Evolutionary conservation across 1,284 basidiomycete species (phyloP).

Genomic region (Kwoniella shivajii): DNA sequence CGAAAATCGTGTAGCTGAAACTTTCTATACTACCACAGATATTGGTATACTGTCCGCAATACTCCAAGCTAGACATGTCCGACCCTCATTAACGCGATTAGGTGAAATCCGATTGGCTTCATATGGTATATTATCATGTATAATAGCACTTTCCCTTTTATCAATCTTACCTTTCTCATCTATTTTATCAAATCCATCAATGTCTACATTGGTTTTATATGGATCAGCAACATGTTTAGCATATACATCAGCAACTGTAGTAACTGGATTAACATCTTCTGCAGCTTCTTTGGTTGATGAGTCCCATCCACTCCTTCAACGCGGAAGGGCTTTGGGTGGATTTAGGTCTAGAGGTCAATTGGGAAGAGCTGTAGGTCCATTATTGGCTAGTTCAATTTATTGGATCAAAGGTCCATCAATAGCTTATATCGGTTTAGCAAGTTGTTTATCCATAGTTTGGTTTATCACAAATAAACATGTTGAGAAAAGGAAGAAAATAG

Average conservation of each 20-base stretch:
- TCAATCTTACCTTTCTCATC: conserved; percentile 65
- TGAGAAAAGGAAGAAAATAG: background rate
- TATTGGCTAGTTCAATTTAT: conserved; percentile 76
- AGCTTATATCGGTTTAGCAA: conserved; percentile 69
- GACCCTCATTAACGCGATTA: conserved; percentile 60
- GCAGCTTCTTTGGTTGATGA: conserved; percentile 84
- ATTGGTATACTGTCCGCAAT: conserved; percentile 85
- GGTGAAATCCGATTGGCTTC: conserved; percentile 78
- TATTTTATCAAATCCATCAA: conserved; percentile 22
- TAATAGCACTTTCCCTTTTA: conserved; percentile 67
- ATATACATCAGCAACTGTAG: conserved; percentile 88
- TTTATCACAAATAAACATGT: background rate
- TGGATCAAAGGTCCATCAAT: conserved; percentile 63
- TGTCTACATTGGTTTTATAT: conserved; percentile 61
- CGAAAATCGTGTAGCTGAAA: background rate
- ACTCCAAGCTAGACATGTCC: conserved; percentile 87
- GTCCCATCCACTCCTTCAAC: conserved; percentile 18
- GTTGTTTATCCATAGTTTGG: conserved; percentile 21
- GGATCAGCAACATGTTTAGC: conserved; percentile 76
- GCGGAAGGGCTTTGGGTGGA: conserved; percentile 75
- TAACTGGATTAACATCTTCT: conserved; percentile 81
- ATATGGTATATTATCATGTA: conserved; percentile 72
- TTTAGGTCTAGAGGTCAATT: conserved; percentile 84
- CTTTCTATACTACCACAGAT: conserved; percentile 18
- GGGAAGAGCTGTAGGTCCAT: conserved; percentile 82